Evolutionary conservation across 306 rosid genomes (phyloP), one percentile per base, ranked within the genome.

Genomic region (Psophocarpus tetragonolobus): DNA sequence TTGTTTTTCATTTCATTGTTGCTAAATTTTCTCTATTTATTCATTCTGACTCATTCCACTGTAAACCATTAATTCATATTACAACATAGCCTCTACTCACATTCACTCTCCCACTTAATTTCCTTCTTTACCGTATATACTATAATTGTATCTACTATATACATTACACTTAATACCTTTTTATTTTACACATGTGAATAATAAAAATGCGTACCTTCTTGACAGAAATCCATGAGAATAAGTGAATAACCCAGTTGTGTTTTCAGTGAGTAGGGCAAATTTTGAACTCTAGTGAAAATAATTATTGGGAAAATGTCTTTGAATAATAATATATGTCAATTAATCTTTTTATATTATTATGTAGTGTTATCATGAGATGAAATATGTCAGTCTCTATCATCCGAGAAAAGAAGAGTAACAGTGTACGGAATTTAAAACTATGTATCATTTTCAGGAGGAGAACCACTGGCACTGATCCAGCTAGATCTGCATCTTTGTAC

Each of bases 41-140:
- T 71, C 47, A 35, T 23, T 77, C 82, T 65, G 75, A 71, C 79
- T 82, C 73, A 41, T 71, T 80, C 82, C 73, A 65, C 70, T 63
- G 50, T 50, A 29, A 67, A 64, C 69, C n/a, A n/a, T n/a, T n/a
- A n/a, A 74, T 83, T 73, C 68, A 76, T 76, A 33, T 39, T 26
- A 23, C 47, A 68, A 82, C 21, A 26, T 76, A 18, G 64, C 74
- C 86, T 53, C 53, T 65, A 48, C 83, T 65, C 73, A 65, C 69
- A 23, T 71, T 65, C 80, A 71, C 45, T 76, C 42, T 71, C 73
- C 72, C 54, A 23, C 5, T 32, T n/a, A n/a, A n/a, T n/a, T 42
- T 20, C 1, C 4, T 20, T 53, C 68, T 76, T 71, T 54, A 77
- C 82, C 62, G 32, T 18, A 12, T 51, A 18, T 50, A 42, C 13